Evolutionary conservation across 108 stramenopile species (phyloP).

Genomic region (Pelagomonas calceolata): DNA sequence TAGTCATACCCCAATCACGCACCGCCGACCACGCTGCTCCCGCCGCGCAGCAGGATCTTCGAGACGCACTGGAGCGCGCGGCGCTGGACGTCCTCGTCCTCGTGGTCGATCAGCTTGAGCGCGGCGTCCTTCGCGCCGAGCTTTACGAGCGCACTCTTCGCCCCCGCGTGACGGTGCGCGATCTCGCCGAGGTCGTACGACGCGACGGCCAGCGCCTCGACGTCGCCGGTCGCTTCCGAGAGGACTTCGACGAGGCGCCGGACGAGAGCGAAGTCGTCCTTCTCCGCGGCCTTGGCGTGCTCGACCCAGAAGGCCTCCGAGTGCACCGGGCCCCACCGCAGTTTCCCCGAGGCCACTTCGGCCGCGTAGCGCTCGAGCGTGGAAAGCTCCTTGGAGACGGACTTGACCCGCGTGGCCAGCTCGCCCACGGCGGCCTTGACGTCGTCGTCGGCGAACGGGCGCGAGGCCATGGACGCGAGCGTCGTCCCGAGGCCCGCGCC

Average conservation of each 20-base stretch:
- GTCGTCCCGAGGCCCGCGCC: conserved; percentile 65
- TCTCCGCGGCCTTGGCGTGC: conserved; percentile 64
- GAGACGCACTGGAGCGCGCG: conserved; percentile 87
- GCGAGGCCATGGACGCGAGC: conserved; percentile 59
- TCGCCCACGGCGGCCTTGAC: conserved; percentile 60
- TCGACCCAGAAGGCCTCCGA: conserved; percentile 85
- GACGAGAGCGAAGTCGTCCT: background rate
- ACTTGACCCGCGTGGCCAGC: conserved; percentile 62
- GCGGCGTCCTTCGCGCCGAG: conserved; percentile 85
- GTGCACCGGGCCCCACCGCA: conserved; percentile 85
- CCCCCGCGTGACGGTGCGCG: conserved; percentile 89
- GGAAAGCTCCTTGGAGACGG: background rate
- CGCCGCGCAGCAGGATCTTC: conserved; percentile 97
- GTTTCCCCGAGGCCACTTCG: conserved; percentile 72
- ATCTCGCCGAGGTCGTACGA: conserved; percentile 95
- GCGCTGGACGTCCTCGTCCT: conserved; percentile 77
- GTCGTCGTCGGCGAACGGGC: conserved; percentile 81
- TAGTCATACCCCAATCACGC: too few relatives aligned
- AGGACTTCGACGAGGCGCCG: conserved; percentile 26
- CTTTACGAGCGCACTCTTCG: conserved; percentile 66
- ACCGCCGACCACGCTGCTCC: too few relatives aligned
- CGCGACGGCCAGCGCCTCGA: conserved; percentile 76
- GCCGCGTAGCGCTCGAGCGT: conserved; percentile 54
- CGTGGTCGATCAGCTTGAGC: conserved; percentile 83
- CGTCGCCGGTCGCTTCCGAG: conserved; percentile 61